These are phyloP conservation scores for Trichothecium roseum DNA, from an alignment of 2,329 filamentous ascomycete genomes.

Conservation along the genomic window DNA sequence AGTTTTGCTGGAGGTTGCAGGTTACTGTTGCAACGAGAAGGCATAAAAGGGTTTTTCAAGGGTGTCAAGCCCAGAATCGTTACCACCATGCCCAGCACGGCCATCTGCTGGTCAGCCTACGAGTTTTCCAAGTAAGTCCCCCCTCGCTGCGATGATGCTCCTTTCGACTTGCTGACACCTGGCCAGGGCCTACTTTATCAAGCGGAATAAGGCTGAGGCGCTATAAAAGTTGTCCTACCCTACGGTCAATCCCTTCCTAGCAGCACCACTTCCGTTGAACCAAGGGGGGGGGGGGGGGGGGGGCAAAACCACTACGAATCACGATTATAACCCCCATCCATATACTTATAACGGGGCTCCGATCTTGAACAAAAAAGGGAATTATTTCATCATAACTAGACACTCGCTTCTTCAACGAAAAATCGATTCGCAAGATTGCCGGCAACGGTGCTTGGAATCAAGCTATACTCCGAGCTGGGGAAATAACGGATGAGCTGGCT, in stretches of 20 bases:
- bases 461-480: no score
- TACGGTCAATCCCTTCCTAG: no score
- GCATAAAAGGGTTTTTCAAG: constrained; percentile 81
- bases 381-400: no score
- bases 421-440: no score
- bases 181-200: constrained; percentile 50
- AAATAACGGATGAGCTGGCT: no score
- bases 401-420: no score
- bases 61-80: constrained; percentile 84
- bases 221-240: no score
- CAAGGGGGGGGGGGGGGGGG: no score
- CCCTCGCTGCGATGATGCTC: neutral
- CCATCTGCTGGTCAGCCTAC: constrained; percentile 92
- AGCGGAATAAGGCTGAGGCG: constrained; percentile 25
- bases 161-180: constrained; percentile 4
- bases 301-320: neutral
- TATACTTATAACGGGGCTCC: neutral
- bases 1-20: constrained; percentile 69
- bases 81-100: constrained; percentile 96
- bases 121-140: constrained; percentile 55
- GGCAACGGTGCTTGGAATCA: no score
- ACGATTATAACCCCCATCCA: constrained; percentile 1
- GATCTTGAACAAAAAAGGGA: no score
- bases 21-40: constrained; percentile 76
- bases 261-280: no score